A percentile compares a stretch with the other conserved stretches of the same genome.
Conservation (phyloP, 495 filamentous ascomycete species). For the Rusavskia elegans region DNA sequence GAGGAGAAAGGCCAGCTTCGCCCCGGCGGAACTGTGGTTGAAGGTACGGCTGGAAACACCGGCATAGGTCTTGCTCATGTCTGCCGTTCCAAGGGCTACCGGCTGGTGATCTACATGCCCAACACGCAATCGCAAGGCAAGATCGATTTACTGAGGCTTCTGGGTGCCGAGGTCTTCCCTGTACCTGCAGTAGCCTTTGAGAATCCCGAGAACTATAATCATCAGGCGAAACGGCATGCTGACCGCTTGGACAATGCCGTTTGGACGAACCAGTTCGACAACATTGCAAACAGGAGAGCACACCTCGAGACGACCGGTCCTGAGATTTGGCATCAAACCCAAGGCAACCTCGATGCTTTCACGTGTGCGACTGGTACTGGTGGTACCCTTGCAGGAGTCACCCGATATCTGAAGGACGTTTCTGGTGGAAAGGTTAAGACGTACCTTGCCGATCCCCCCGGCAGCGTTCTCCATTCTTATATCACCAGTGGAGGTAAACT, state of each 20-base stretch:
- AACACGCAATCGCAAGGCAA: slow-evolving; percentile 97
- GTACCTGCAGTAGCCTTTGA: slow-evolving; percentile 95
- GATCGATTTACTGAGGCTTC: slow-evolving; percentile 76
- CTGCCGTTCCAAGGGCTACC: slow-evolving; percentile 83
- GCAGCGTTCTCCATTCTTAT: slow-evolving; percentile 82
- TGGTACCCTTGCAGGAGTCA: slow-evolving; percentile 80
- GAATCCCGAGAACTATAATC: slow-evolving; percentile 93
- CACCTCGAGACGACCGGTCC: slow-evolving; percentile 96
- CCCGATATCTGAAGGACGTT: slow-evolving; percentile 73
- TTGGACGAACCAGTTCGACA: slow-evolving; percentile 99
- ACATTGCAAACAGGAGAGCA: slow-evolving; percentile 80
- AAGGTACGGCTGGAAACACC: slow-evolving; percentile 95
- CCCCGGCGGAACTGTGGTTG: slow-evolving; percentile 85
- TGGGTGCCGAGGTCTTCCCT: slow-evolving; percentile 96
- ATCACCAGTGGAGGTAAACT: slow-evolving; percentile 73
- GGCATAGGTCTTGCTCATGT: slow-evolving; percentile 96
- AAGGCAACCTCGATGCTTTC: slow-evolving; percentile 78
- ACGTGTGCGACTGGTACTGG: slow-evolving; percentile 90
- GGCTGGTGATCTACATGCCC: slow-evolving; percentile 97
- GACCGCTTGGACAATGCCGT: slow-evolving; percentile 76
- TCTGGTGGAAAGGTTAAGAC: slow-evolving; percentile 71
- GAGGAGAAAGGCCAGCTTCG: slow-evolving; percentile 70
- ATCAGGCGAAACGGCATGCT: slow-evolving; percentile 80
- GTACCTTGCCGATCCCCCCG: slow-evolving; percentile 87
- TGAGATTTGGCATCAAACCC: slow-evolving; percentile 92